These are phyloP conservation scores for Vitis labrusca DNA, from an alignment of 164 flowering plant genomes.

Conservation along the genomic window DNA sequence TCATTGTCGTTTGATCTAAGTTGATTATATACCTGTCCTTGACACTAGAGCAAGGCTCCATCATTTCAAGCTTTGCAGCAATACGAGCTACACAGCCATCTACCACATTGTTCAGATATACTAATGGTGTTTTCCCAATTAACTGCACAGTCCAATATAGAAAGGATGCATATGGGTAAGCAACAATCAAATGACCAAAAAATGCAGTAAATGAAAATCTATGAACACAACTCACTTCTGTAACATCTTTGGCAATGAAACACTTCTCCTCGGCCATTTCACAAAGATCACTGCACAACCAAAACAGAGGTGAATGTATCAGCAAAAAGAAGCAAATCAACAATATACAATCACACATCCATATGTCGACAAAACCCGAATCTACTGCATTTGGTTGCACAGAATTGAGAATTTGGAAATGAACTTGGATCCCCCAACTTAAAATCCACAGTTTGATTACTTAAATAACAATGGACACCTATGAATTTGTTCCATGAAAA, in stretches of 20 bases:
- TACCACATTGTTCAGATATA: conserved; percentile 71
- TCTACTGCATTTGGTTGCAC: too few relatives aligned
- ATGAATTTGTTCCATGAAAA: too few relatives aligned
- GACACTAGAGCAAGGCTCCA: conserved; percentile 92
- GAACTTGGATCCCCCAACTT: too few relatives aligned
- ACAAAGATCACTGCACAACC: neutral
- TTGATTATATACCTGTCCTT: conserved; percentile 64
- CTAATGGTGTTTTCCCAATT: conserved; percentile 84
- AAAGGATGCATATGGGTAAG: neutral
- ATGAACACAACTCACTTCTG: conserved; percentile 44
- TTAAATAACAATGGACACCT: too few relatives aligned
- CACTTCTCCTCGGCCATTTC: conserved; percentile 47
- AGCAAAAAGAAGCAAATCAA: neutral
- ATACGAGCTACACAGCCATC: conserved; percentile 79
- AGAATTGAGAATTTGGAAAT: too few relatives aligned
- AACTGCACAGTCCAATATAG: conserved; percentile 32
- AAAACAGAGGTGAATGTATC: neutral
- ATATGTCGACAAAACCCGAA: too few relatives aligned
- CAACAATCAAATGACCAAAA: neutral
- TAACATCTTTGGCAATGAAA: conserved; percentile 65
- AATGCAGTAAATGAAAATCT: neutral
- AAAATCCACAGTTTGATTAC: too few relatives aligned
- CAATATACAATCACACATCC: too few relatives aligned
- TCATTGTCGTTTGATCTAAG: too few relatives aligned
- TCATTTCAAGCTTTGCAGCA: conserved; percentile 84